Evolutionary conservation across 345 rosid species (phyloP).

Genomic region (Syzygium aqueum): DNA sequence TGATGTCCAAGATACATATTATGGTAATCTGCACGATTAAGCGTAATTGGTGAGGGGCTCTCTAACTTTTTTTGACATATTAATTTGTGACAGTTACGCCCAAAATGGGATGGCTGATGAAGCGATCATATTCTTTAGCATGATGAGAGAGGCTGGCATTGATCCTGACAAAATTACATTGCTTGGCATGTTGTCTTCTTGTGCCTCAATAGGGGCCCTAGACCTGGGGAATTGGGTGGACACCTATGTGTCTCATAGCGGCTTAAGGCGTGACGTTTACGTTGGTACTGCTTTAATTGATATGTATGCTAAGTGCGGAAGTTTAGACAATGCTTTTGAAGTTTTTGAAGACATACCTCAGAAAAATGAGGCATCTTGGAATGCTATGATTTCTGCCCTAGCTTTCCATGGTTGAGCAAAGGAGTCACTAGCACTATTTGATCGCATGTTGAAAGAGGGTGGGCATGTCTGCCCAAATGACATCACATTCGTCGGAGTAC

Average conservation of each 20-base stretch:
- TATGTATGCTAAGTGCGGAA: slow-evolving; percentile 88
- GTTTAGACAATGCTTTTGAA: slow-evolving; percentile 47
- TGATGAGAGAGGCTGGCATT: slow-evolving; percentile 39
- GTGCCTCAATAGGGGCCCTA: slow-evolving; percentile 71
- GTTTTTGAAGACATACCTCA: slow-evolving; percentile 58
- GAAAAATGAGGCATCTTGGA: slow-evolving; percentile 84
- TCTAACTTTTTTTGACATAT: not conserved
- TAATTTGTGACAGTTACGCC: slow-evolving; percentile 42
- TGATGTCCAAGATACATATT: not conserved
- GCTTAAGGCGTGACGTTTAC: slow-evolving; percentile 39
- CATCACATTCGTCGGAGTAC: slow-evolving; percentile 62
- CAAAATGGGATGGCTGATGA: slow-evolving; percentile 68
- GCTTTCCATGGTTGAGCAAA: slow-evolving; percentile 65
- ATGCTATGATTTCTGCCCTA: slow-evolving; percentile 70
- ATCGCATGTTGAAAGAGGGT: slow-evolving; percentile 35
- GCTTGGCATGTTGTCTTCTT: slow-evolving; percentile 56
- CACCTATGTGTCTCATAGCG: slow-evolving; percentile 30
- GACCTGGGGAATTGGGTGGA: slow-evolving; percentile 68
- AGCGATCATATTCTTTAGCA: slow-evolving; percentile 46
- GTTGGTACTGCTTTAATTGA: slow-evolving; percentile 71
- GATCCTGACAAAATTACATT: slow-evolving; percentile 45
- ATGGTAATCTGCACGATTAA: not conserved
- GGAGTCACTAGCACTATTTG: slow-evolving; percentile 55
- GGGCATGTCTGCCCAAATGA: slow-evolving; percentile 42
- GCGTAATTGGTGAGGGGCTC: not conserved